phyloP scores from a whole-genome alignment of 73 alveolate genomes.

The Paramecium sonneborni region DNA sequence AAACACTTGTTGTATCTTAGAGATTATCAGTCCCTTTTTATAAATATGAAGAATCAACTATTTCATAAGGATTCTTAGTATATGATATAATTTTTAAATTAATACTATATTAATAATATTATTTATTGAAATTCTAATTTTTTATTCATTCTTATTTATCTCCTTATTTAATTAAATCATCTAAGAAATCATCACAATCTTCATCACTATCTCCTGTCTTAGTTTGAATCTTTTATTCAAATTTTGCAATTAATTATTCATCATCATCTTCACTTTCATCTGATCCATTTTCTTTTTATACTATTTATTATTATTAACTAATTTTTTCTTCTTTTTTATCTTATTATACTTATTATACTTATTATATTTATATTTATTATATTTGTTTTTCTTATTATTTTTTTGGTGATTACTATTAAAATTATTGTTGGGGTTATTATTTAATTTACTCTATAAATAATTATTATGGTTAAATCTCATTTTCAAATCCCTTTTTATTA shows the following conservation, averaged over 20 bases:
- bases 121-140: not conserved
- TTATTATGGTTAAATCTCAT: not conserved
- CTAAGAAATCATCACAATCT: constrained; percentile 40
- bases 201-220: constrained; percentile 41
- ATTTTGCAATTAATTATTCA: not conserved
- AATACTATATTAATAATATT: not conserved
- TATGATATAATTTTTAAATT: not conserved
- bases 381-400: not conserved
- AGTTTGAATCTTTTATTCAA: not conserved
- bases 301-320: not conserved
- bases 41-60: not conserved
- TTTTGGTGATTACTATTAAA: not conserved
- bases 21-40: not conserved
- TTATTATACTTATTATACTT: not conserved
- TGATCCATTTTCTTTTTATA: not conserved
- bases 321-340: not conserved
- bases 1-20: not conserved
- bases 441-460: not conserved
- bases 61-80: not conserved
- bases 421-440: not conserved
- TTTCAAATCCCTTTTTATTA: not conserved
- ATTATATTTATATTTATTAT: not conserved
- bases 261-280: constrained; percentile 35
- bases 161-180: not conserved
- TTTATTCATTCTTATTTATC: not conserved